These are phyloP conservation scores for Phaeotremella skinneri DNA, from an alignment of 768 basidiomycete species.

Conservation along the genomic window DNA sequence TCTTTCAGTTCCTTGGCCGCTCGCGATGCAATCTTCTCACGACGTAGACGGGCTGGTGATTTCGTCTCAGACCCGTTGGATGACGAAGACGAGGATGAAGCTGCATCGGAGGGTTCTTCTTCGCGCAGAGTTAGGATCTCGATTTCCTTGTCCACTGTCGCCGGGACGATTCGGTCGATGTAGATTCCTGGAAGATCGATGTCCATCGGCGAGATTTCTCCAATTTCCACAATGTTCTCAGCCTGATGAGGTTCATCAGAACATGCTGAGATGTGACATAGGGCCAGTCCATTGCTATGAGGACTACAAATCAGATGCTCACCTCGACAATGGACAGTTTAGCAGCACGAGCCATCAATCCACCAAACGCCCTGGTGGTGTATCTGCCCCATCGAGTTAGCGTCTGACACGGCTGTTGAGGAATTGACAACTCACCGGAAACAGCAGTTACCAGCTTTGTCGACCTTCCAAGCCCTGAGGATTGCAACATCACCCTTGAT, in stretches of 20 bases:
- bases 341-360: slow-evolving; percentile 42
- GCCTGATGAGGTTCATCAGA: slow-evolving; percentile 30
- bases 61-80: slow-evolving; percentile 1
- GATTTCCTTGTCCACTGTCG: slow-evolving; percentile 46
- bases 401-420: neutral
- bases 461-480: slow-evolving; percentile 48
- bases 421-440: slow-evolving; percentile 37
- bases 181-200: slow-evolving; percentile 49
- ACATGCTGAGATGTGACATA: neutral
- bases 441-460: slow-evolving; percentile 50
- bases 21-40: slow-evolving; percentile 44
- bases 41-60: slow-evolving; percentile 11
- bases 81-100: slow-evolving; percentile 7
- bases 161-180: slow-evolving; percentile 47
- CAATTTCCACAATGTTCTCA: slow-evolving; percentile 49
- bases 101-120: slow-evolving; percentile 15
- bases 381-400: slow-evolving; percentile 23
- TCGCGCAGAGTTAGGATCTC: slow-evolving; percentile 42
- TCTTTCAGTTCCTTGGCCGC: slow-evolving; percentile 49
- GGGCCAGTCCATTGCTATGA: neutral
- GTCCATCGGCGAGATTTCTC: slow-evolving; percentile 45
- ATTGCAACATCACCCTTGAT: slow-evolving; percentile 49
- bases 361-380: slow-evolving; percentile 46
- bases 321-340: slow-evolving; percentile 48
- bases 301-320: neutral